These are phyloP conservation scores for Phialemoniopsis sp. DNA, from an alignment of 2,329 filamentous ascomycete genomes.

Conservation along the genomic window DNA sequence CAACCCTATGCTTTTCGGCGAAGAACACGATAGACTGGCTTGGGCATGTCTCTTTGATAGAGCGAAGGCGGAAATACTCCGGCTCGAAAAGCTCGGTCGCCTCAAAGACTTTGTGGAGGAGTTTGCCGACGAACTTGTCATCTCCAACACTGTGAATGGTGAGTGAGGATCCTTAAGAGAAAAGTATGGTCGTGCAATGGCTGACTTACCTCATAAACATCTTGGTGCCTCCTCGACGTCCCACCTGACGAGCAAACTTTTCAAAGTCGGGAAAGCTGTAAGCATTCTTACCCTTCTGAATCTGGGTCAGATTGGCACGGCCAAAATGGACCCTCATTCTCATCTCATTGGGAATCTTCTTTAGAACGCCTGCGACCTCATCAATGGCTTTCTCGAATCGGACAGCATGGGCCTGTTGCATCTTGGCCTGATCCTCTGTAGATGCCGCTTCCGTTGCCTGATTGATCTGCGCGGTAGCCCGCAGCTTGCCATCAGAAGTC, in stretches of 20 bases:
- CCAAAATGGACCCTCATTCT: slow-evolving; percentile 6
- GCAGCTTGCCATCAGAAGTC: no score
- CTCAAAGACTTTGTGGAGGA: slow-evolving; percentile 1
- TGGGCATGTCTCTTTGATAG: slow-evolving; percentile 6
- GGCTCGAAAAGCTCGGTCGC: slow-evolving; percentile 6
- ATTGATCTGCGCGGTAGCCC: no score
- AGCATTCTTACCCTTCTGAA: background rate
- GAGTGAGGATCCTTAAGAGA: no score
- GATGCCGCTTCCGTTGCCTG: no score
- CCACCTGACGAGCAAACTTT: background rate
- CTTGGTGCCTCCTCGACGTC: background rate
- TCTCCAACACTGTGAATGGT: slow-evolving; percentile 7
- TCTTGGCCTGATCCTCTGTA: no score
- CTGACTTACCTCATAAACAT: background rate
- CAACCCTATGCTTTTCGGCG: slow-evolving; percentile 12
- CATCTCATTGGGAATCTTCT: slow-evolving; percentile 2
- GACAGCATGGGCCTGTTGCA: background rate
- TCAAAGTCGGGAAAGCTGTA: background rate
- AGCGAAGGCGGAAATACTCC: slow-evolving; percentile 1
- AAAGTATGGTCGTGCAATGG: no score
- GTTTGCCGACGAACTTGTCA: background rate
- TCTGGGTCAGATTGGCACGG: background rate
- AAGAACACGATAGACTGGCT: slow-evolving; percentile 9
- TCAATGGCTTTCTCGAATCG: background rate
- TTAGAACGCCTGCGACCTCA: background rate